phyloP scores from a whole-genome alignment of 148 eudicot genomes.

The Vaccinium vitisidaea region DNA sequence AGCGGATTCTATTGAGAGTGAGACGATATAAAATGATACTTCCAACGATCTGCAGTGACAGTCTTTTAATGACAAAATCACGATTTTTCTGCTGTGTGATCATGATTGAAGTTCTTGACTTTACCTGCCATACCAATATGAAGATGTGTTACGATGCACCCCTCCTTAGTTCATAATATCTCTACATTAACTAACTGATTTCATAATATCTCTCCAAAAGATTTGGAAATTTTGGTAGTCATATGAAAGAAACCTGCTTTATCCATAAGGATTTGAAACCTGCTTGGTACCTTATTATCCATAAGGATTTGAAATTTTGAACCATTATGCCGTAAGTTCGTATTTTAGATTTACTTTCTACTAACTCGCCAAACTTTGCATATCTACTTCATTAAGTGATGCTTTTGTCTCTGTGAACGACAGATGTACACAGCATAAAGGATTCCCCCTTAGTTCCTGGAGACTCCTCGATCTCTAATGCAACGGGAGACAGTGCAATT shows the following conservation, averaged over 20 bases:
- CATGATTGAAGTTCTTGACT: background rate
- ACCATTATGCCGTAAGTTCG: background rate
- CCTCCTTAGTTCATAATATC: background rate
- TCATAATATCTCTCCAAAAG: too few relatives aligned
- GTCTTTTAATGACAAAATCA: background rate
- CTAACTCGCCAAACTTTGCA: background rate
- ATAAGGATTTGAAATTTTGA: background rate
- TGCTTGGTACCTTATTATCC: background rate
- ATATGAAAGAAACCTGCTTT: background rate
- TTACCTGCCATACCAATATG: constrained; percentile 3
- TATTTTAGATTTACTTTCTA: too few relatives aligned
- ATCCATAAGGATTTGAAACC: too few relatives aligned
- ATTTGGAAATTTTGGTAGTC: background rate
- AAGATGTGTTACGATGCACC: background rate
- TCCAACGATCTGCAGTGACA: background rate
- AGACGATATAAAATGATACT: background rate
- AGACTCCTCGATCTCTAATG: constrained; percentile 13
- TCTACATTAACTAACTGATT: too few relatives aligned
- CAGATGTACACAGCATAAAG: constrained; percentile 15
- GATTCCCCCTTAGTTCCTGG: constrained; percentile 8
- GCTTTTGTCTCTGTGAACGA: constrained; percentile 5
- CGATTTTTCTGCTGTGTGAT: background rate
- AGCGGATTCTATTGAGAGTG: background rate
- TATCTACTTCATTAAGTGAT: background rate
- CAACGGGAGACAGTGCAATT: background rate